These are phyloP conservation scores for Annulohypoxylon maeteangense DNA, from an alignment of 495 filamentous ascomycete species.

Conservation along the genomic window DNA sequence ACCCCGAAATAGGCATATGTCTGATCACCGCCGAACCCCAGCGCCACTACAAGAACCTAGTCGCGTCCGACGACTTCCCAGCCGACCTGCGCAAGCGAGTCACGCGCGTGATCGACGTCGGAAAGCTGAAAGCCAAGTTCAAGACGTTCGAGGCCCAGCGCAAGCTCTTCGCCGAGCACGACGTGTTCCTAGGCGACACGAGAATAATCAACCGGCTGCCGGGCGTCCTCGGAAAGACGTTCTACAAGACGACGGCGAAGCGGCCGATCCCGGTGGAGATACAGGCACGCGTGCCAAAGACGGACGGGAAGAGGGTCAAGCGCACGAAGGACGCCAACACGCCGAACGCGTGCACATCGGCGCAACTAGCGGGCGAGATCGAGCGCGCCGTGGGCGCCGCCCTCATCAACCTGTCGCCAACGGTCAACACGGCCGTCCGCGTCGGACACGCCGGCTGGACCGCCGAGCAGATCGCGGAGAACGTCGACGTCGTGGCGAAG, in stretches of 20 bases:
- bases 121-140: constrained; percentile 86
- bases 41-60: constrained; percentile 86
- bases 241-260: constrained; percentile 82
- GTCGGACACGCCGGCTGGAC: constrained; percentile 78
- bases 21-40: constrained; percentile 73
- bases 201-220: constrained; percentile 82
- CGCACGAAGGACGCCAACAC: constrained; percentile 57
- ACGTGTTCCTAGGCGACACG: constrained; percentile 90
- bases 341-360: constrained; percentile 37
- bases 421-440: constrained; percentile 71
- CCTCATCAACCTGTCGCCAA: constrained; percentile 76
- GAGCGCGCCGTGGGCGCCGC: constrained; percentile 67
- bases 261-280: constrained; percentile 87
- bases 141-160: constrained; percentile 85
- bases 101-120: constrained; percentile 80
- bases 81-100: constrained; percentile 75
- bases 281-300: constrained; percentile 67
- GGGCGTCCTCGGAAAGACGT: constrained; percentile 81
- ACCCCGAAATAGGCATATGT: constrained; percentile 43
- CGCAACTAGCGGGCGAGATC: constrained; percentile 44
- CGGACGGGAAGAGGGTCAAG: constrained; percentile 73
- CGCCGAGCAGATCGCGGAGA: constrained; percentile 79
- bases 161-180: constrained; percentile 82
- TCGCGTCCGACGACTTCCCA: constrained; percentile 80
- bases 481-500: constrained; percentile 75